Evolutionary conservation across 2,329 filamentous ascomycete species (phyloP), one percentile per base, ranked within the genome.

Genomic region (Botrytis fabae): DNA sequence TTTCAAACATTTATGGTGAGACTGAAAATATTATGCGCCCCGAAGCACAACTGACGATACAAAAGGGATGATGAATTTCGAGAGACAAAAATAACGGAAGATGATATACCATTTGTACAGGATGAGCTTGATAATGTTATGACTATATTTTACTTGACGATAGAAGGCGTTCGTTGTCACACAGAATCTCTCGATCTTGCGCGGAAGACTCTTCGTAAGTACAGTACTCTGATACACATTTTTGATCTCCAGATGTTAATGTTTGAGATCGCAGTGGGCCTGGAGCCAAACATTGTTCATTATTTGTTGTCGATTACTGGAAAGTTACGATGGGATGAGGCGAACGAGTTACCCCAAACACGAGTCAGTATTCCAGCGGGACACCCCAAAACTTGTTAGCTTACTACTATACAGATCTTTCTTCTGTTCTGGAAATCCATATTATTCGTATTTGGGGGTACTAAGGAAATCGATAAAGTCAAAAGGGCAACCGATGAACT

Each of bases 371-470:
- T 80, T 75, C 28, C 84, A 69, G 5, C 2, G 48, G n/a, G 42
- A 63, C 1, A 35, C 42, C 44, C 35, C 1, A 25, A 25, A 6
- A 48, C 6, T 8, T 14, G 22, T n/a, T 70, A 48, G 62, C 78
- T 82, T 62, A 83, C 73, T 46, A 38, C 8, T 22, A 14, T 20
- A 16, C 78, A 92, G 87, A 88, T 96, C 59, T 90, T 97, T 71
- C 85, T 98, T 12, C 85, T 98, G 2, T 89, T 97, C 66, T 98
- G 96, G 95, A 99, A 99, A 83, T 91, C 93, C 0, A 89, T 97
- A 14, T 85, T 98, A 25, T 87, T 98, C 3, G 87, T 92, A 1
- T 96, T 98, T 80, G 96, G 96, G 40, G 93, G 94, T 59, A 90
- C 90, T 54, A 82, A 89, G 70, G 91, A 94, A 75, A 87, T 97